These are phyloP conservation scores for Wickerhamiella occidentalis DNA, from an alignment of 805 yeast genomes.

Conservation along the genomic window DNA sequence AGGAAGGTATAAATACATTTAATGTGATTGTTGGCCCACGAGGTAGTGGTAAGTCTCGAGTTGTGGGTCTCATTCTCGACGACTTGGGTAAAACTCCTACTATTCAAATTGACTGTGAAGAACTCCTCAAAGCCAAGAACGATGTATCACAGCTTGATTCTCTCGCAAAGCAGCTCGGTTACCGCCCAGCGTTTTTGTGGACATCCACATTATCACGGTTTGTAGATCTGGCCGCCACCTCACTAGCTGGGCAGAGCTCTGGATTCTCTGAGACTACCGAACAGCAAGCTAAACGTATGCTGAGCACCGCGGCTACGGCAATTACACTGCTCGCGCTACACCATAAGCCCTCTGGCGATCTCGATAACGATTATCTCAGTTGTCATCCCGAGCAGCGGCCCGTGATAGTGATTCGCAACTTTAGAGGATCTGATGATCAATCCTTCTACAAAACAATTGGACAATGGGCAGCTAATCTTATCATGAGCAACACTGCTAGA, in stretches of 20 bases:
- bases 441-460: conserved; percentile 57
- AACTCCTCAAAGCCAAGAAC: conserved; percentile 56
- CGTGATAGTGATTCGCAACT: conserved; percentile 17
- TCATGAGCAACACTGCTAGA: conserved; percentile 72
- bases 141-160: conserved; percentile 56
- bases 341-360: conserved; percentile 22
- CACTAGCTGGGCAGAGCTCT: conserved; percentile 66
- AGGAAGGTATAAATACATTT: conserved; percentile 82
- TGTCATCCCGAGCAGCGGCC: conserved; percentile 19
- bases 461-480: conserved; percentile 76
- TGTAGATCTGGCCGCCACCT: conserved; percentile 75
- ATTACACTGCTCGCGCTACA: conserved; percentile 48
- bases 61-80: conserved; percentile 50
- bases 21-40: conserved; percentile 85
- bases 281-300: conserved; percentile 24
- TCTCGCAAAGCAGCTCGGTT: conserved; percentile 70
- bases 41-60: conserved; percentile 74
- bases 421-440: conserved; percentile 20
- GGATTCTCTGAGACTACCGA: conserved; percentile 26
- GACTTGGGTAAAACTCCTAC: conserved; percentile 50
- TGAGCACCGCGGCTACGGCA: conserved; percentile 35
- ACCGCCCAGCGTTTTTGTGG: conserved; percentile 92
- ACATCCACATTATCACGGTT: conserved; percentile 65
- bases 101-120: conserved; percentile 68
- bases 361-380: conserved; percentile 16